Evolutionary conservation across 106 monocot genomes (phyloP).

Genomic region (Agapanthus africanus): DNA sequence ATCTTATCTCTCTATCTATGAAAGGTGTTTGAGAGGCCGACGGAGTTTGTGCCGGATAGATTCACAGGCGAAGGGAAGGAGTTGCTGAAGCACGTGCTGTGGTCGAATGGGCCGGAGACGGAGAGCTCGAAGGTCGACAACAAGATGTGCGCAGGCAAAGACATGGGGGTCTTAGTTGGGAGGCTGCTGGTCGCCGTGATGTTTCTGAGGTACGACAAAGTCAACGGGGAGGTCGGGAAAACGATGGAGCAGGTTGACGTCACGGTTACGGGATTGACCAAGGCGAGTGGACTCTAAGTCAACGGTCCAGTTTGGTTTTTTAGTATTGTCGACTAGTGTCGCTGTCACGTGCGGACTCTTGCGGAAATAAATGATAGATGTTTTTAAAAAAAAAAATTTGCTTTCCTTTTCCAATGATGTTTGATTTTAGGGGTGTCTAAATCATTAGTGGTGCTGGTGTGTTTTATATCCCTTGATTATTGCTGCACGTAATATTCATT

Average conservation of each 20-base stretch:
- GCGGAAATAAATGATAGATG: no score
- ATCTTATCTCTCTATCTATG: no score
- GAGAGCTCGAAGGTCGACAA: constrained; percentile 31
- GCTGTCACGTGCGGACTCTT: no score
- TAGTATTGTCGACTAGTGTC: no score
- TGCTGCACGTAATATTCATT: no score
- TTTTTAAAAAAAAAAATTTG: no score
- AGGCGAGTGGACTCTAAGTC: no score
- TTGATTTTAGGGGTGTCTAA: no score
- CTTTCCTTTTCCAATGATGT: no score
- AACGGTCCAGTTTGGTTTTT: no score
- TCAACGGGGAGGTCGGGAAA: constrained; percentile 20
- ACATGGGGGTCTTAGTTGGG: constrained; percentile 51
- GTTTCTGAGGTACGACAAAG: constrained; percentile 53
- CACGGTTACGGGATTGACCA: constrained; percentile 17
- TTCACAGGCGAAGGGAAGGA: constrained; percentile 38
- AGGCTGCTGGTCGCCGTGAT: constrained; percentile 52
- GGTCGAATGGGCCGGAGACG: constrained; percentile 73
- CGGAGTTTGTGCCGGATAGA: constrained; percentile 59
- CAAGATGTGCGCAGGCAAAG: constrained; percentile 78
- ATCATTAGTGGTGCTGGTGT: no score
- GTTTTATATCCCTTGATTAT: no score
- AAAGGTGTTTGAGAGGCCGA: constrained; percentile 26
- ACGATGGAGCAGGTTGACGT: constrained; percentile 16
- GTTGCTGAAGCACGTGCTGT: constrained; percentile 52